These are phyloP conservation scores for Zygotorulaspora chibaensis DNA, from an alignment of 805 yeast species.

Conservation along the genomic window DNA sequence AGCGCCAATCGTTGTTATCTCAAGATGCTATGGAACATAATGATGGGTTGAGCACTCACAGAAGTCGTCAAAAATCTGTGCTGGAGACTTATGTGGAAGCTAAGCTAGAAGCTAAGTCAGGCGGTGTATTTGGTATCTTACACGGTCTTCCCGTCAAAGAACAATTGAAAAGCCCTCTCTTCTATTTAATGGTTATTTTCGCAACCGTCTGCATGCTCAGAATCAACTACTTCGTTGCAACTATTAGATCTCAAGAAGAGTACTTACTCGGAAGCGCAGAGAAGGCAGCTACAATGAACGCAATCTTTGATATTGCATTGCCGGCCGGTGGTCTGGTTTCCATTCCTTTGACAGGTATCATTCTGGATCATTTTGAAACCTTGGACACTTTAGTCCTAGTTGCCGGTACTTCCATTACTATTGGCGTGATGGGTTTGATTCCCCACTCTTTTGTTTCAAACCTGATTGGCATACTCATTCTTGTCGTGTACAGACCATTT, in stretches of 20 bases:
- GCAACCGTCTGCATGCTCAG: constrained; percentile 87
- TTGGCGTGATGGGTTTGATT: constrained; percentile 70
- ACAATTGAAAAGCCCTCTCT: constrained; percentile 63
- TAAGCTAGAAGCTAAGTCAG: constrained; percentile 47
- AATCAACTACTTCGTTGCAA: constrained; percentile 89
- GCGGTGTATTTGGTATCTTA: constrained; percentile 70
- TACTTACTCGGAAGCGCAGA: constrained; percentile 54
- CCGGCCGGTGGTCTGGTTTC: constrained; percentile 87
- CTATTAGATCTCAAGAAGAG: constrained; percentile 76
- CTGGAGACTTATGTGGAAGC: constrained; percentile 64
- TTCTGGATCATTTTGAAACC: constrained; percentile 71
- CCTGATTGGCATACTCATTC: constrained; percentile 59
- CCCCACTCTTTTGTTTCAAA: constrained; percentile 45
- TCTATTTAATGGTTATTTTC: constrained; percentile 67
- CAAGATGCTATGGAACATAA: constrained; percentile 9
- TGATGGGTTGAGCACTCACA: constrained; percentile 4
- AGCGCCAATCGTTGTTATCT: constrained; percentile 32
- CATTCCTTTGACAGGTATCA: constrained; percentile 79
- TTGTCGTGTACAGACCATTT: constrained; percentile 85
- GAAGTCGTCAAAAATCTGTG: constrained; percentile 47
- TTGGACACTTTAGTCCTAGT: constrained; percentile 51
- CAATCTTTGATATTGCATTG: constrained; percentile 76
- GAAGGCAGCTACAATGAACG: constrained; percentile 55
- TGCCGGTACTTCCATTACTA: constrained; percentile 48
- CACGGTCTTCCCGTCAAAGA: constrained; percentile 54